A percentile compares a stretch with the other conserved stretches of the same genome.
Evolutionary conservation across 2,329 filamentous ascomycete species (phyloP).

Genomic region (Ophiostoma sp.): DNA sequence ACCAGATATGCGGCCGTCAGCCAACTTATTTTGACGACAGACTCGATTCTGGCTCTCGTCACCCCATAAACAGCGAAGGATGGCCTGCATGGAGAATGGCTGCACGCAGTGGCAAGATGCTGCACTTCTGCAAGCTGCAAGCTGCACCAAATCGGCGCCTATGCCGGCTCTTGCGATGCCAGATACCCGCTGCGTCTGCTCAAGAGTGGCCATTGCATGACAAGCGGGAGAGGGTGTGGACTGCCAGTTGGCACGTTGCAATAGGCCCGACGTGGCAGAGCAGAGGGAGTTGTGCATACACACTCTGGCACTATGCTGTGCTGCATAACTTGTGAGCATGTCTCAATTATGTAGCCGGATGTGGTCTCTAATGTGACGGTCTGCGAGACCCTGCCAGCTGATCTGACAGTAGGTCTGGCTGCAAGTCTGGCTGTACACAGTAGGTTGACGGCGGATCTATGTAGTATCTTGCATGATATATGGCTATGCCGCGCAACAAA

Average conservation of each 20-base stretch:
- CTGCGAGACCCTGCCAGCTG: too few relatives aligned
- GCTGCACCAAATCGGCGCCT: constrained; percentile 10
- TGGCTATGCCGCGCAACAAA: neutral
- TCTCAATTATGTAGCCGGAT: neutral
- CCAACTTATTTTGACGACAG: neutral
- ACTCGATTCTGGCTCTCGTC: neutral
- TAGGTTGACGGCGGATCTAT: neutral
- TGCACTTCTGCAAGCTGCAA: neutral
- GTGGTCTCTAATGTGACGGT: neutral
- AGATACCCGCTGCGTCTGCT: neutral
- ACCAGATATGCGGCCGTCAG: constrained; percentile 6
- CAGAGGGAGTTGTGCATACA: neutral
- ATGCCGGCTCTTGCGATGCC: neutral
- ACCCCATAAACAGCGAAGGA: neutral
- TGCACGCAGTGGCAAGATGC: neutral
- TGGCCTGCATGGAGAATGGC: neutral
- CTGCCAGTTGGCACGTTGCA: constrained; percentile 22
- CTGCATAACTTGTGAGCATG: neutral
- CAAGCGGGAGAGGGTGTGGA: constrained; percentile 12
- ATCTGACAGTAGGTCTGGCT: neutral
- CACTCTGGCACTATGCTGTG: neutral
- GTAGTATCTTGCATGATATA: neutral
- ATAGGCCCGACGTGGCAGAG: constrained; percentile 14
- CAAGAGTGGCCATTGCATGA: neutral
- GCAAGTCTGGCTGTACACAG: too few relatives aligned